Evolutionary conservation across 192 early-diverging fungal species (phyloP).

Genomic region (Gonapodya sp.): DNA sequence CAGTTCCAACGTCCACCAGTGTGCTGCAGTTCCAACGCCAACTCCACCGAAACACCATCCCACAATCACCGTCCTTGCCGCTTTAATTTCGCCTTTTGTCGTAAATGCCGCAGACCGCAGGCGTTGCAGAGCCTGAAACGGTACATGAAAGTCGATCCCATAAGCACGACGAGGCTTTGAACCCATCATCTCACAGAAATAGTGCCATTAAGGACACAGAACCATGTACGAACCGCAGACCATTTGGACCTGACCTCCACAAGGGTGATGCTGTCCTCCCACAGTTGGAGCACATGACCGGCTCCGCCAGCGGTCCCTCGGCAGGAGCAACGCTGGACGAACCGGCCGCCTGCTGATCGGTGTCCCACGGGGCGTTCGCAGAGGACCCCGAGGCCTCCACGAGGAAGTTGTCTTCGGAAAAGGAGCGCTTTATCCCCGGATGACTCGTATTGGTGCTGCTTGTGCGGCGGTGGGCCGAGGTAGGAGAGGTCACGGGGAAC

Average conservation of each 20-base stretch:
- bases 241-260: neutral
- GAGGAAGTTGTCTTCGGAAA: neutral
- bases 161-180: neutral
- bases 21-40: too few species aligned
- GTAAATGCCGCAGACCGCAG: neutral
- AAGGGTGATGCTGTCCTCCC: neutral
- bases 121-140: neutral
- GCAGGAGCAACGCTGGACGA: too few species aligned
- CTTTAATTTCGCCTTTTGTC: neutral
- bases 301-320: too few species aligned
- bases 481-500: too few species aligned
- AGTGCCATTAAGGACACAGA: neutral
- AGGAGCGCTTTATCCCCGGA: neutral
- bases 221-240: neutral
- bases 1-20: too few species aligned
- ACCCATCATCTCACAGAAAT: too few species aligned
- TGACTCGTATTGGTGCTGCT: neutral
- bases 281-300: neutral
- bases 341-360: too few species aligned
- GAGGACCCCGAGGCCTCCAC: too few species aligned
- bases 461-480: neutral
- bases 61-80: neutral
- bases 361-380: too few species aligned
- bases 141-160: neutral
- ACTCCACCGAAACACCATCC: too few species aligned